Percentiles rank a stretch among this genome's conserved stretches.
These are phyloP conservation scores for Bipolaris cookei DNA, from an alignment of 2,329 filamentous ascomycete genomes.

Conservation along the genomic window DNA sequence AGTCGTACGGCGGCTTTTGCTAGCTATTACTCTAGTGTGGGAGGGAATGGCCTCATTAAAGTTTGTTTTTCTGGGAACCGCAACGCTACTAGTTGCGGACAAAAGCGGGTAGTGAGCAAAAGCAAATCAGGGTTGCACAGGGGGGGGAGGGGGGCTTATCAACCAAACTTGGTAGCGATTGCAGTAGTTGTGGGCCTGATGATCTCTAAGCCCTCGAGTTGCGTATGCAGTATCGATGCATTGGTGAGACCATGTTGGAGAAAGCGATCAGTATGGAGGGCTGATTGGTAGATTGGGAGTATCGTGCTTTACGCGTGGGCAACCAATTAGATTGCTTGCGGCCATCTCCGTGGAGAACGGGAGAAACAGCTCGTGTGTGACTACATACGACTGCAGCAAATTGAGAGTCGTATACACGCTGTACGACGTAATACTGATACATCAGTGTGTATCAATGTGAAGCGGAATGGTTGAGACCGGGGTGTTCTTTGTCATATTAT, in stretches of 20 bases:
- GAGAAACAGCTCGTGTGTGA: neutral
- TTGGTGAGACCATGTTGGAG: neutral
- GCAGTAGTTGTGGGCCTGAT: too few species aligned
- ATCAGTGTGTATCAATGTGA: neutral
- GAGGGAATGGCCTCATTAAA: too few species aligned
- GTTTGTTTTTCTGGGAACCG: too few species aligned
- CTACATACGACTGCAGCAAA: neutral
- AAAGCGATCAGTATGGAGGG: neutral
- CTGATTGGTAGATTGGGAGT: neutral
- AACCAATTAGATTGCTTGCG: neutral
- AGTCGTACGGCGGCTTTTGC: too few species aligned
- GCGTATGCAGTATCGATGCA: neutral
- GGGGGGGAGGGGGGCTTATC: too few species aligned
- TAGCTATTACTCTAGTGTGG: too few species aligned
- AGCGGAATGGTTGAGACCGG: neutral
- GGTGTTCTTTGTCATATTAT: neutral
- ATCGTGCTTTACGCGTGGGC: neutral
- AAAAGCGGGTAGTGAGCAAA: too few species aligned
- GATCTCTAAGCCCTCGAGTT: neutral
- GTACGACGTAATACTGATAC: conserved; percentile 2
- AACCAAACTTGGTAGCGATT: too few species aligned
- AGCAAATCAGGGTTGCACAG: too few species aligned
- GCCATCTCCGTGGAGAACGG: neutral
- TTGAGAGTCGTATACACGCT: neutral
- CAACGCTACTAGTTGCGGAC: too few species aligned